Percentiles rank a stretch among this genome's conserved stretches.
These are phyloP conservation scores for Agrostemma githago DNA, from an alignment of 148 eudicot genomes.

Conservation along the genomic window DNA sequence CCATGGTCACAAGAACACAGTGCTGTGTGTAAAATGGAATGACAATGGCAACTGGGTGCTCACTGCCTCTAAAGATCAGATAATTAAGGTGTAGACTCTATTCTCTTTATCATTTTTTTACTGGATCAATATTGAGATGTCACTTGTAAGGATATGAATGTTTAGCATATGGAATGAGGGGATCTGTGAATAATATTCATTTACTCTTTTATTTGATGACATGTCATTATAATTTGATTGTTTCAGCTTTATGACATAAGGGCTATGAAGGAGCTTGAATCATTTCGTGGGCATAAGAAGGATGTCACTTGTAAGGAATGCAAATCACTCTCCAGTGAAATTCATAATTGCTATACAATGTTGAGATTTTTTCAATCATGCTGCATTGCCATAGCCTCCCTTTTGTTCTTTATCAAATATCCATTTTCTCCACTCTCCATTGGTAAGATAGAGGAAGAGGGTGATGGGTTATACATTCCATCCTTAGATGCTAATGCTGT, in stretches of 20 bases:
- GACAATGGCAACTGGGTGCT: slow-evolving; percentile 98
- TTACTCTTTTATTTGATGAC: slow-evolving; percentile 10
- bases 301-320: slow-evolving; percentile 76
- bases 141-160: background rate
- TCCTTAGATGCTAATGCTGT: background rate
- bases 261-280: slow-evolving; percentile 97
- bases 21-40: slow-evolving; percentile 89
- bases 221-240: slow-evolving; percentile 10
- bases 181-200: background rate
- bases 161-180: background rate
- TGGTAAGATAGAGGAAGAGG: background rate
- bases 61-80: slow-evolving; percentile 96
- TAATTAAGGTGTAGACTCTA: slow-evolving; percentile 59
- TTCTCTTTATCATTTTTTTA: slow-evolving; percentile 6
- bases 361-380: background rate
- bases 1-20: slow-evolving; percentile 97
- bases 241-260: slow-evolving; percentile 93
- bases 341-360: background rate
- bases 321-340: background rate
- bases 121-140: background rate
- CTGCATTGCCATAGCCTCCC: background rate
- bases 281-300: slow-evolving; percentile 91
- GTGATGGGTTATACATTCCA: background rate
- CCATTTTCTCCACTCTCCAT: background rate
- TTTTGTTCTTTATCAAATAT: background rate